Evolutionary conservation across 1,284 basidiomycete genomes (phyloP), one percentile per base, ranked within the genome.

Genomic region (Agroathelia rolfsii): DNA sequence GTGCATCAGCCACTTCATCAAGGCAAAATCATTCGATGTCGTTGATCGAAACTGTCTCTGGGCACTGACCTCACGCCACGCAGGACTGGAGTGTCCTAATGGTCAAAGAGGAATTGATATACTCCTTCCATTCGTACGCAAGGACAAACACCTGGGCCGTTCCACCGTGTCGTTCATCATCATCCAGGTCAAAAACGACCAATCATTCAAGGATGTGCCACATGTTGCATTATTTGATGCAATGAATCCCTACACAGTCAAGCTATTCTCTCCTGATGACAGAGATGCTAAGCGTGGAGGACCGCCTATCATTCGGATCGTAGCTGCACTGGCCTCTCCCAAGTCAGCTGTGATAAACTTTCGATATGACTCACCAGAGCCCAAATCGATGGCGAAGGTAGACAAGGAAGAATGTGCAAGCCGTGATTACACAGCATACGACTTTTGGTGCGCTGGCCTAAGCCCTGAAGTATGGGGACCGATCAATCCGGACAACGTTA

Each of bases 1-100:
- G 3, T 43, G 45, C 18, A 53, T 56, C 44, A 57, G 45, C 22
- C 53, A 57, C 27, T 54, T 47, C 28, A 37, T 54, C 38, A 47
- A 51, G 34, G 26, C 45, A 10, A 30, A 44, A 16, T 36, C 53
- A 15, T 18, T 17, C 8, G 23, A 28, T 15, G 27, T 48, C 27
- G 26, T 53, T 21, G 44, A 44, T 32, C 34, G 28, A 19, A 23
- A 37, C 12, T 45, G 34, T 30, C 43, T 54, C 14, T 41, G 26
- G 41, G n/a, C 11, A 12, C 38, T 42, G 14, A 40, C 51, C 24
- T 35, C 32, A 17, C 43, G 50, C 14, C 48, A 53, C 11, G 50
- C 48, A 22, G 53, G 42, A 11, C 34, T 47, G 15, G 10, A 51
- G 7, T 53, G 52, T 35, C 39, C 43, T 3, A 36, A 40, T 29